Percentiles rank a stretch among this genome's conserved stretches.
phyloP scores from a whole-genome alignment of 2,329 filamentous ascomycete genomes.

The Trichophyton verrucosum region DNA sequence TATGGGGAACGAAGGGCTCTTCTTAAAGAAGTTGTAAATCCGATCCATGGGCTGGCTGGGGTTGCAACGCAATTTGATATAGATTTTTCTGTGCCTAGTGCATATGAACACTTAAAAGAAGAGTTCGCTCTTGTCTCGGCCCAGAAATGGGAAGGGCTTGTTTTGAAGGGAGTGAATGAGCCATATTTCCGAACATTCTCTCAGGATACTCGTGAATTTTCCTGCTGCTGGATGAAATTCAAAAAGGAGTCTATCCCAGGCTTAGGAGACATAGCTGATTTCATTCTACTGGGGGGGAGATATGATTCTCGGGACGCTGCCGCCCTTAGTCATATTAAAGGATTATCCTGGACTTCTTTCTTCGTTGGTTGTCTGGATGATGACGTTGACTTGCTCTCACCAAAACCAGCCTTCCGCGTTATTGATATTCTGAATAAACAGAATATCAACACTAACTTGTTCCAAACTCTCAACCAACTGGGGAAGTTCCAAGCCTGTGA shows the following conservation, averaged over 20 bases:
- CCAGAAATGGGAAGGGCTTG: constrained; percentile 60
- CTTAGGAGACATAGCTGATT: constrained; percentile 72
- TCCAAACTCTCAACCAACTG: constrained; percentile 40
- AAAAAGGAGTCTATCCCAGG: constrained; percentile 75
- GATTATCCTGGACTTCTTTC: constrained; percentile 65
- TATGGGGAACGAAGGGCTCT: constrained; percentile 35
- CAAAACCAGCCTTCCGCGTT: constrained; percentile 51
- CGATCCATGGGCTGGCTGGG: constrained; percentile 50
- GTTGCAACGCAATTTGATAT: constrained; percentile 56
- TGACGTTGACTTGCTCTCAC: constrained; percentile 44
- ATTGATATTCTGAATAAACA: constrained; percentile 48
- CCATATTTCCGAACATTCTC: constrained; percentile 56
- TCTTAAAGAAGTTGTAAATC: constrained; percentile 45
- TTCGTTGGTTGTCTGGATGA: constrained; percentile 66
- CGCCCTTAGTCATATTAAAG: constrained; percentile 38
- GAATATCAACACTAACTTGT: constrained; percentile 38
- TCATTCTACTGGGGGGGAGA: constrained; percentile 63
- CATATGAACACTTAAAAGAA: constrained; percentile 44
- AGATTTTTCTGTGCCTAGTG: constrained; percentile 47
- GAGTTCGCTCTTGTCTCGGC: constrained; percentile 57
- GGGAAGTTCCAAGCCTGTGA: constrained; percentile 36
- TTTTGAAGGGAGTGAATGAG: constrained; percentile 63
- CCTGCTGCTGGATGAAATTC: constrained; percentile 58
- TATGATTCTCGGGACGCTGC: constrained; percentile 54
- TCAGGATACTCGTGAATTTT: constrained; percentile 18